Conservation (phyloP, 2,329 filamentous ascomycete species). For the Leptographium galeiforme region DNA sequence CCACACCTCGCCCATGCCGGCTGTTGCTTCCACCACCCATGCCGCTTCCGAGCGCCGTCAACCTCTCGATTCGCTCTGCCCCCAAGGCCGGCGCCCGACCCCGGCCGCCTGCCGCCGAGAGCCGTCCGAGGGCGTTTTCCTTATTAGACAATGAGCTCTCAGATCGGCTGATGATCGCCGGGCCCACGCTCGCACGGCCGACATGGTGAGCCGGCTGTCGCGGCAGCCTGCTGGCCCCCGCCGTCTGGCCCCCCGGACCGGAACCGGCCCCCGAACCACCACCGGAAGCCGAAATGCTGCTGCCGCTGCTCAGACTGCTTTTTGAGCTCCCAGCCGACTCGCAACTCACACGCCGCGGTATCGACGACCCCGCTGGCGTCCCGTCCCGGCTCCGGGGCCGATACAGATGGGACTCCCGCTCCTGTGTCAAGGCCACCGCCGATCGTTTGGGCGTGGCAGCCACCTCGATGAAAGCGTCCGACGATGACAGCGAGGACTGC, state of each 20-base stretch:
- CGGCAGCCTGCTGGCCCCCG: slow-evolving; percentile 15
- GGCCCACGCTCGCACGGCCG: slow-evolving; percentile 16
- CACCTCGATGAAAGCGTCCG: slow-evolving; percentile 34
- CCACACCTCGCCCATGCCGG: neutral
- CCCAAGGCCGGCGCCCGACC: neutral
- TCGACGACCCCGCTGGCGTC: slow-evolving; percentile 10
- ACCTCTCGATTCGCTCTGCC: slow-evolving; percentile 4
- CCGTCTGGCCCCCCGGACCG: neutral
- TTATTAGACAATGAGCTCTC: slow-evolving; percentile 15
- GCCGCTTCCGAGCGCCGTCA: slow-evolving; percentile 7
- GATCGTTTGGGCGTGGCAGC: slow-evolving; percentile 25
- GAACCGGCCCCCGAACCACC: neutral
- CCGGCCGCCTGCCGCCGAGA: neutral
- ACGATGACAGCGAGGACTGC: slow-evolving; percentile 15
- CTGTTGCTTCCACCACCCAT: neutral
- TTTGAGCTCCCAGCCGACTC: slow-evolving; percentile 14
- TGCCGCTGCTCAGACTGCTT: slow-evolving; percentile 7
- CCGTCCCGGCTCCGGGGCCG: slow-evolving; percentile 20
- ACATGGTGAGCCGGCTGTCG: slow-evolving; percentile 15
- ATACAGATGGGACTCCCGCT: slow-evolving; percentile 22
- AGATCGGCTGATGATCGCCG: slow-evolving; percentile 11
- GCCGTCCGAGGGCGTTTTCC: slow-evolving; percentile 11
- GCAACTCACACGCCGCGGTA: slow-evolving; percentile 19
- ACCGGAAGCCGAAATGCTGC: neutral
- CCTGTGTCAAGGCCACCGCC: slow-evolving; percentile 20